A percentile compares a stretch with the other conserved stretches of the same genome.
Evolutionary conservation across 2,329 filamentous ascomycete genomes (phyloP).

Genomic region (Cladosporium sp.): DNA sequence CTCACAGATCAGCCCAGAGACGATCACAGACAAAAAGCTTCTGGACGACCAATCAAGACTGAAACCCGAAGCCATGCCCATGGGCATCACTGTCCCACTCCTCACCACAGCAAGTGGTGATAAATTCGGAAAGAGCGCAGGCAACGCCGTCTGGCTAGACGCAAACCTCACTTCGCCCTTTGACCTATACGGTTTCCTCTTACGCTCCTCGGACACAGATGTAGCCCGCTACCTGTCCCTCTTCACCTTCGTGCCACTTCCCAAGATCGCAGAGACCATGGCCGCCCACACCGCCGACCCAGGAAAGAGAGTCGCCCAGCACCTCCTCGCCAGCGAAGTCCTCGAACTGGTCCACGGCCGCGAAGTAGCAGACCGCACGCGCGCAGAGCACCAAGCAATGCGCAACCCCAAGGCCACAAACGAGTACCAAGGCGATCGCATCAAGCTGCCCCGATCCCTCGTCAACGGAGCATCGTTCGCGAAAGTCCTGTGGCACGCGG

Average conservation of each 20-base stretch:
- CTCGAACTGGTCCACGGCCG: slow-evolving; percentile 73
- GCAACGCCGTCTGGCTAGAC: slow-evolving; percentile 93
- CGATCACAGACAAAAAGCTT: slow-evolving; percentile 2
- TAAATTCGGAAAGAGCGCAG: slow-evolving; percentile 93
- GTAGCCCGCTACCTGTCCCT: slow-evolving; percentile 79
- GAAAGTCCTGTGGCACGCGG: slow-evolving; percentile 30
- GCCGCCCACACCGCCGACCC: slow-evolving; percentile 63
- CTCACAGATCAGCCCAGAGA: slow-evolving; percentile 41
- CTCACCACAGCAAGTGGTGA: slow-evolving; percentile 78
- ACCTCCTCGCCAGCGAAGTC: slow-evolving; percentile 77
- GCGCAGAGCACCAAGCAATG: slow-evolving; percentile 51
- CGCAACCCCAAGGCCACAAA: slow-evolving; percentile 20
- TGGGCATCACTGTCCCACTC: slow-evolving; percentile 87
- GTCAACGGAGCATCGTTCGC: slow-evolving; percentile 25
- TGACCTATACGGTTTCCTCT: slow-evolving; percentile 85
- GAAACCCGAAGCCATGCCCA: slow-evolving; percentile 49
- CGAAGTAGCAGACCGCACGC: slow-evolving; percentile 59
- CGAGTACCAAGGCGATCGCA: slow-evolving; percentile 31
- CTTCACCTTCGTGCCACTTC: slow-evolving; percentile 79
- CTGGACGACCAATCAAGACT: slow-evolving; percentile 33
- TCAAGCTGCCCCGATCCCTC: slow-evolving; percentile 24
- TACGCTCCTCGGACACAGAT: slow-evolving; percentile 75
- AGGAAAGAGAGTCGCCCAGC: slow-evolving; percentile 72
- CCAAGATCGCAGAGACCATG: slow-evolving; percentile 66
- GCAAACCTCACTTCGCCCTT: slow-evolving; percentile 73